phyloP scores from a whole-genome alignment of 345 rosid genomes.

The Boechera retrofracta region DNA sequence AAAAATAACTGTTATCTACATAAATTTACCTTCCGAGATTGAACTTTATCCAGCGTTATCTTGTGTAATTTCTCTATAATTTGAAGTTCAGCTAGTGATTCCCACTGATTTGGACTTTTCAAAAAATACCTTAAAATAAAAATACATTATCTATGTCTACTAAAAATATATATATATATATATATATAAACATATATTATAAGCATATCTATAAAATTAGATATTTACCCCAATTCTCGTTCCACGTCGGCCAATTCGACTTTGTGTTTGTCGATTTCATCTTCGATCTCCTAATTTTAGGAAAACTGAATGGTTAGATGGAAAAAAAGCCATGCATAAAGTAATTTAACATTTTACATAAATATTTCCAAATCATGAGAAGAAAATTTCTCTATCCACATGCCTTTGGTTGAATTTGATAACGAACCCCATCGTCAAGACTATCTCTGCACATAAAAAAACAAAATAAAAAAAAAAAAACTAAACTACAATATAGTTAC shows the following conservation, averaged over 20 bases:
- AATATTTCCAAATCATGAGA: neutral
- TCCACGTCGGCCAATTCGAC: conserved; percentile 13
- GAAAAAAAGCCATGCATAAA: neutral
- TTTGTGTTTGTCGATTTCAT: conserved; percentile 3
- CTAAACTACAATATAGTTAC: neutral
- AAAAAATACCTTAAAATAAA: conserved; percentile 14
- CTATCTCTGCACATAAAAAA: conserved; percentile 3
- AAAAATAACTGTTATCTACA: neutral
- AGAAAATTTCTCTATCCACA: neutral
- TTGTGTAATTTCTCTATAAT: neutral
- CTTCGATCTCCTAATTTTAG: conserved; percentile 11
- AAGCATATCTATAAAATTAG: conserved; percentile 10
- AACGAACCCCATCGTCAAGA: neutral
- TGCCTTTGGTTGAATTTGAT: conserved; percentile 29
- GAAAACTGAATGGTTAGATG: conserved; percentile 1
- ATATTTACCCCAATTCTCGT: conserved; percentile 20
- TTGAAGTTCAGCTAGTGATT: conserved; percentile 10
- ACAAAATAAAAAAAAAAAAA: neutral
- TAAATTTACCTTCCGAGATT: conserved; percentile 33
- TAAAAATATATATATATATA: neutral
- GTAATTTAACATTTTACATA: neutral
- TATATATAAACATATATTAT: neutral
- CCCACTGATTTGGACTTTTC: conserved; percentile 16
- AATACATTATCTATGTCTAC: neutral
- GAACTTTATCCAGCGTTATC: conserved; percentile 1